Evolutionary conservation across 805 yeast genomes (phyloP), one percentile per base, ranked within the genome.

Genomic region (Metschnikowia santaceciliae): DNA sequence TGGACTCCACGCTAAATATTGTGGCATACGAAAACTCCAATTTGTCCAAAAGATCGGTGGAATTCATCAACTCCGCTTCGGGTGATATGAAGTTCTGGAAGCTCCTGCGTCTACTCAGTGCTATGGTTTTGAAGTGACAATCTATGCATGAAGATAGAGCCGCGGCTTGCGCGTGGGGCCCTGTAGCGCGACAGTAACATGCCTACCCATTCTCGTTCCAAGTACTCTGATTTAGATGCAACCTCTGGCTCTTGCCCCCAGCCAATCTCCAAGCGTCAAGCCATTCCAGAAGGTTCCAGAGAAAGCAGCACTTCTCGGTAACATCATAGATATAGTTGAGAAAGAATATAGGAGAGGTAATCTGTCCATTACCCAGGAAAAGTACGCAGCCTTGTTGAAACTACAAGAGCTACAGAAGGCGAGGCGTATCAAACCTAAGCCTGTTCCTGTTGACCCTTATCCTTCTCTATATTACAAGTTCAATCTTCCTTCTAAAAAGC

Each of bases 291-390:
- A 19, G 32, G 38, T n/a, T 4, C 23, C 41, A 15, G 33, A 44
- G 17, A 33, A 35, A 44, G 41, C 42, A 10, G 49, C 23, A 17
- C 49, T 54, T 23, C 47, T 54, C 19, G 32, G 48, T 13, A 49
- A 53, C 26, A 46, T 53, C 32, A 39, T 52, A 17, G 57, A 56
- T 47, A 50, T 73, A 44, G 74, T 74, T 14, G 67, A 68, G 49
- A 64, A 63, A 54, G 77, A 73, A 56, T 71, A 70, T 48, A 57
- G 61, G 46, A 65, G 55, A 42, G 78, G 78, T 10, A 73, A 73
- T 52, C 61, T 53, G 20, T 61, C 74, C 15, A 64, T 73, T 10
- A 70, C 76, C 4, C 58, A 63, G 39, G 76, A 71, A 14, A 72
- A 72, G 49, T 58, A 73, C 49, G 56, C 63, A 48, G 65, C 67